phyloP scores from a whole-genome alignment of 2,329 filamentous ascomycete genomes.

The Epichloe aotearoae region DNA sequence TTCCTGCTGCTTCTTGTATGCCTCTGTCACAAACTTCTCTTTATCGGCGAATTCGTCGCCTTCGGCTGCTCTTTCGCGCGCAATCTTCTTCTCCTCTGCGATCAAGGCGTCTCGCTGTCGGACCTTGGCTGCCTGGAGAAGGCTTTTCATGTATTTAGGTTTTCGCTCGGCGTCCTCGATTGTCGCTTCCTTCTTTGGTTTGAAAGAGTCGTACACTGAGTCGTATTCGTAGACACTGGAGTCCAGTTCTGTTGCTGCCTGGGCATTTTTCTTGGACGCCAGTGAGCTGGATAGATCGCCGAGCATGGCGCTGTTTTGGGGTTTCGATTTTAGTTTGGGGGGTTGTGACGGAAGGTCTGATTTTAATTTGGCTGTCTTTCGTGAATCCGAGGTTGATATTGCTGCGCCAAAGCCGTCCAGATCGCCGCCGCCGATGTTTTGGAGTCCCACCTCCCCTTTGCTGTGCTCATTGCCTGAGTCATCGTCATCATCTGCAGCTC shows the following conservation, averaged over 20 bases:
- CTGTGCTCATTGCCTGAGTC: slow-evolving; percentile 39
- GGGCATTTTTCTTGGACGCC: slow-evolving; percentile 48
- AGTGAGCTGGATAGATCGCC: slow-evolving; percentile 55
- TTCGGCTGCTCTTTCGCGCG: slow-evolving; percentile 64
- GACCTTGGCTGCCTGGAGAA: slow-evolving; percentile 60
- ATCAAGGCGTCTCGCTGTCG: slow-evolving; percentile 67
- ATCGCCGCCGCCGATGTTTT: slow-evolving; percentile 53
- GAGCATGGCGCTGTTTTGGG: slow-evolving; percentile 32
- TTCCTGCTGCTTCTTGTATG: slow-evolving; percentile 70
- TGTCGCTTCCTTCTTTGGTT: slow-evolving; percentile 47
- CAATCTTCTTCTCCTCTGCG: slow-evolving; percentile 68
- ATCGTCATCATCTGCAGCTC: slow-evolving; percentile 38
- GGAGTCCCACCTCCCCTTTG: slow-evolving; percentile 25
- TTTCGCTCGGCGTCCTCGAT: slow-evolving; percentile 43
- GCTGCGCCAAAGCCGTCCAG: slow-evolving; percentile 35
- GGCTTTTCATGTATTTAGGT: slow-evolving; percentile 66
- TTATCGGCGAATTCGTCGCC: slow-evolving; percentile 72
- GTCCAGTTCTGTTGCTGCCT: slow-evolving; percentile 54
- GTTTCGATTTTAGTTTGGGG: slow-evolving; percentile 32
- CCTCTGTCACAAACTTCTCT: slow-evolving; percentile 75
- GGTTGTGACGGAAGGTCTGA: slow-evolving; percentile 22
- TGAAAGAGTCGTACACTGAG: slow-evolving; percentile 64
- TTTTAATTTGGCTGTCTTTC: slow-evolving; percentile 22
- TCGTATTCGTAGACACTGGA: slow-evolving; percentile 78
- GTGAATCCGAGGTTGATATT: slow-evolving; percentile 11